Percentiles rank a stretch among this genome's conserved stretches.
These are phyloP conservation scores for Aspergillus avenaceus DNA, from an alignment of 495 filamentous ascomycete genomes.

Conservation along the genomic window DNA sequence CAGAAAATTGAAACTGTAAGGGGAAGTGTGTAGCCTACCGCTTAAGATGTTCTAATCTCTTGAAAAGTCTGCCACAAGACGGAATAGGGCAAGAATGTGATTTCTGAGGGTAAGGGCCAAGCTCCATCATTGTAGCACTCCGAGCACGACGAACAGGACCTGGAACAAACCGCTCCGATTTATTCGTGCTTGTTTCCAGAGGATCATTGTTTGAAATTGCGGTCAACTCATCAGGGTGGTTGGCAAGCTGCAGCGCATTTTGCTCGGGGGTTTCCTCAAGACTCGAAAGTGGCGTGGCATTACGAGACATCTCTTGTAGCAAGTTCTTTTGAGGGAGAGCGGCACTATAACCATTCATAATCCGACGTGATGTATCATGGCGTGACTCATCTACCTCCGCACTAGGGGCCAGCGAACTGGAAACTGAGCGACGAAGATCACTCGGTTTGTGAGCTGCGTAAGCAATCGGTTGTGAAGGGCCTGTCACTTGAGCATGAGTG, in stretches of 20 bases:
- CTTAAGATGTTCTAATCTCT: slow-evolving; percentile 98
- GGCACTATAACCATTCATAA: slow-evolving; percentile 57
- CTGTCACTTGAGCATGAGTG: slow-evolving; percentile 36
- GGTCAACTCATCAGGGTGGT: slow-evolving; percentile 63
- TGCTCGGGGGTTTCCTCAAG: slow-evolving; percentile 74
- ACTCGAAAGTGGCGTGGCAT: slow-evolving; percentile 79
- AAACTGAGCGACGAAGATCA: slow-evolving; percentile 87
- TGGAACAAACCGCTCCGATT: slow-evolving; percentile 58
- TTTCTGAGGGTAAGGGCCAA: slow-evolving; percentile 94
- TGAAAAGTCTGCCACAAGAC: slow-evolving; percentile 94
- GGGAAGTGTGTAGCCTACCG: slow-evolving; percentile 63
- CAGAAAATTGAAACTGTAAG: slow-evolving; percentile 3
- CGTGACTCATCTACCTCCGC: slow-evolving; percentile 69
- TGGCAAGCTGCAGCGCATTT: slow-evolving; percentile 56
- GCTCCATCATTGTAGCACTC: slow-evolving; percentile 93
- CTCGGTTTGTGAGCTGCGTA: slow-evolving; percentile 70
- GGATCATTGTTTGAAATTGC: slow-evolving; percentile 62
- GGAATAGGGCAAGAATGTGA: slow-evolving; percentile 99
- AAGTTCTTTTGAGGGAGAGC: slow-evolving; percentile 72
- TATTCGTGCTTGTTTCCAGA: slow-evolving; percentile 48
- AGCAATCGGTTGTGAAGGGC: slow-evolving; percentile 31
- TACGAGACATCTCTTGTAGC: slow-evolving; percentile 76
- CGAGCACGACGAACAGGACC: slow-evolving; percentile 84
- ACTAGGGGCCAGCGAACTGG: slow-evolving; percentile 80
- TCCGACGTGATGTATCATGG: slow-evolving; percentile 54